Percentiles rank a stretch among this genome's conserved stretches.
phyloP scores from a whole-genome alignment of 305 asterid species.

The Fraxinus nigra region DNA sequence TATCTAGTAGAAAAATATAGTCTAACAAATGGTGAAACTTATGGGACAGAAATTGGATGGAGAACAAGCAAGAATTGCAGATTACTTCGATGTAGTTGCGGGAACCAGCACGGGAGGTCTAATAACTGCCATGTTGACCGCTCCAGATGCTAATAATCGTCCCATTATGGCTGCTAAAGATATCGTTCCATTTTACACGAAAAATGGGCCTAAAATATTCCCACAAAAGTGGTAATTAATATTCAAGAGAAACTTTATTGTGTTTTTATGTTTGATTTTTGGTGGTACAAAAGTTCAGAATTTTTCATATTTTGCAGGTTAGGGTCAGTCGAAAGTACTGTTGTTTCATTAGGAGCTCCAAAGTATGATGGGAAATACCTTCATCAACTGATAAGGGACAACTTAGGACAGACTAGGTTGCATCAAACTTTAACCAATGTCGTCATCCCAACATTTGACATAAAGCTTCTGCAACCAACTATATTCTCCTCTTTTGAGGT shows the following conservation, averaged over 20 bases:
- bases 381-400: constrained; percentile 31
- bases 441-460: constrained; percentile 59
- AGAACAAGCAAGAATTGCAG: constrained; percentile 52
- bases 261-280: neutral
- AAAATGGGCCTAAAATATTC: constrained; percentile 44
- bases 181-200: constrained; percentile 40
- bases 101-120: constrained; percentile 73
- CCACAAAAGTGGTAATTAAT: constrained; percentile 20
- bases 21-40: neutral
- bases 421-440: constrained; percentile 46
- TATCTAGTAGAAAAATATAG: neutral
- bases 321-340: constrained; percentile 29
- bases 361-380: constrained; percentile 53
- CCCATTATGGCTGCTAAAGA: constrained; percentile 55
- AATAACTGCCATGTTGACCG: constrained; percentile 43
- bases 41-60: constrained; percentile 52
- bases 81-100: constrained; percentile 61
- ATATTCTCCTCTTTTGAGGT: constrained; percentile 58
- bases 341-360: constrained; percentile 32
- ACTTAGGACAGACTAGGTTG: constrained; percentile 34
- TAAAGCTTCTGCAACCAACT: constrained; percentile 47
- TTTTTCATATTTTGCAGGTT: constrained; percentile 22
- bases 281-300: neutral
- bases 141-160: constrained; percentile 42
- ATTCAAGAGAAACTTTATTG: neutral